Conservation (phyloP, 768 basidiomycete genomes). For the Tricholoma furcatifolium region DNA sequence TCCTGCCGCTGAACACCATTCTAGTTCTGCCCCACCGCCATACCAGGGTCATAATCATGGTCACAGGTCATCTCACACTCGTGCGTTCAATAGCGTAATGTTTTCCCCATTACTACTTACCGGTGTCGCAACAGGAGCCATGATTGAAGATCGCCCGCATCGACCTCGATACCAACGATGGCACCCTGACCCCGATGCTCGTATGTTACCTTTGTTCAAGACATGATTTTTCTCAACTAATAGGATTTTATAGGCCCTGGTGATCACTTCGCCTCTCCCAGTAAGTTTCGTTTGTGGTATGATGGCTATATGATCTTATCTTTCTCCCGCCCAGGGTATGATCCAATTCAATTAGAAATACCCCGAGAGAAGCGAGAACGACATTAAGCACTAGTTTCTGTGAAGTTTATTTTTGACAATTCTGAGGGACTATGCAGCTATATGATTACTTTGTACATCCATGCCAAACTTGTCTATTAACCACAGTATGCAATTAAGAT, state of each 20-base stretch:
- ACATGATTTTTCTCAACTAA: neutral
- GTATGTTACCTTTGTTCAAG: conserved; percentile 2
- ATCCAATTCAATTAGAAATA: too few species aligned
- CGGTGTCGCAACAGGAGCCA: conserved; percentile 5
- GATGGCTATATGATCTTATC: too few species aligned
- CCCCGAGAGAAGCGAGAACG: too few species aligned
- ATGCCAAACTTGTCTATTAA: neutral
- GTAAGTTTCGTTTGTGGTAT: too few species aligned
- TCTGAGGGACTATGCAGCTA: too few species aligned
- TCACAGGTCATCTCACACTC: conserved; percentile 21
- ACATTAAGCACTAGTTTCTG: too few species aligned
- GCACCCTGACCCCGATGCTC: conserved; percentile 7
- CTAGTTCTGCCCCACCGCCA: conserved; percentile 24
- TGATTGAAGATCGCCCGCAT: conserved; percentile 15
- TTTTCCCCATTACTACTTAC: neutral
- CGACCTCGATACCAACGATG: conserved; percentile 6
- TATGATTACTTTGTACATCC: neutral
- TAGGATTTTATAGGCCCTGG: neutral
- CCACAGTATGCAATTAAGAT: too few species aligned
- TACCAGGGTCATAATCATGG: conserved; percentile 17
- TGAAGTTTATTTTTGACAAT: too few species aligned
- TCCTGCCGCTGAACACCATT: neutral
- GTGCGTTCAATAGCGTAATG: neutral
- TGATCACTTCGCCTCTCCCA: too few species aligned
- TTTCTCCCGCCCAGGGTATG: too few species aligned